Evolutionary conservation across 495 filamentous ascomycete species (phyloP), one percentile per base, ranked within the genome.

Genomic region (Hypoxylon lienhwacheense): DNA sequence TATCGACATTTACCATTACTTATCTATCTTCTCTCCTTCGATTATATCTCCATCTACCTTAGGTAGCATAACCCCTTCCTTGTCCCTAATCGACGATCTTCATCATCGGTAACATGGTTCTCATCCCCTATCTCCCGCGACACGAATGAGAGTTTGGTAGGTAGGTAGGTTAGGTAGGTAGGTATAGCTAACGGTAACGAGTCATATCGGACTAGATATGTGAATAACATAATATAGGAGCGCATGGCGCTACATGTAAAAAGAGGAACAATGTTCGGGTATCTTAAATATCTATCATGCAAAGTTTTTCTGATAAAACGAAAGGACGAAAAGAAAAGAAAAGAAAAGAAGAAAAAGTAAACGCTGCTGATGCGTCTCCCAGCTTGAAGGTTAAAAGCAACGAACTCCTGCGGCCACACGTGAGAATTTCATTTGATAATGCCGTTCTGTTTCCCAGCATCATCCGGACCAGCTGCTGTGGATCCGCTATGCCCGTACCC

Each of bases 381-480:
- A 29, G 24, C 22, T 21, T 36, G 11, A 45, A 50, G 5, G 41
- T 32, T 50, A 47, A 34, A 35, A 26, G 12, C 12, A 15, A 25
- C 11, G 28, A 33, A 47, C 21, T 46, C 24, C 37, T 43, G 47
- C 31, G 28, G 33, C 55, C 47, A 34, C 52, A 51, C 41, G 24
- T 47, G 31, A 39, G 35, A 48, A 17, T 45, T 43, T 25, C 52
- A 56, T 61, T 52, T 56, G 58, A 61, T 55, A 56, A 53, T 55
- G 52, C 31, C 33, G 52, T 16, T 36, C 17, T 42, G 34, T 47
- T 51, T 31, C 37, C 58, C 25, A 39, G 36, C 20, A 47, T 20
- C 29, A 32, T 51, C 41, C 39, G 29, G 47, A 52, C 34, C 46
- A 50, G 40, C 46, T 55, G 52, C 47, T 48, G 58, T 61, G 42